These are phyloP conservation scores for Corylus avellana DNA, from an alignment of 306 rosid genomes.

Conservation along the genomic window DNA sequence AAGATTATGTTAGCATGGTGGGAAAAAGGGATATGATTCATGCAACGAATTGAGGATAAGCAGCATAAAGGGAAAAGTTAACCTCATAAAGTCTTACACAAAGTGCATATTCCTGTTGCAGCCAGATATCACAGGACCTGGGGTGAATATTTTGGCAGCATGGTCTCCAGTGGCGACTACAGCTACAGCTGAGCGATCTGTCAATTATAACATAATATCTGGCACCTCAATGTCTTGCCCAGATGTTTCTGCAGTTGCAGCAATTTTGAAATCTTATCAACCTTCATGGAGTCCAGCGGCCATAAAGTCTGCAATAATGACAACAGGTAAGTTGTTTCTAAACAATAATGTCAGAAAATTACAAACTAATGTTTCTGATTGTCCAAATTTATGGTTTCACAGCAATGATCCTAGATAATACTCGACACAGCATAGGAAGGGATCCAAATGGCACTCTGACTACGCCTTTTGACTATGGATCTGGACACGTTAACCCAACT, in stretches of 20 bases:
- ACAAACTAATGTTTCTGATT: slow-evolving; percentile 4
- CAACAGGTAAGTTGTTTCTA: slow-evolving; percentile 43
- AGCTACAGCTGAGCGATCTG: slow-evolving; percentile 45
- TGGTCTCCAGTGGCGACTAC: slow-evolving; percentile 62
- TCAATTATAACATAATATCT: slow-evolving; percentile 59
- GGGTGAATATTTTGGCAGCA: slow-evolving; percentile 71
- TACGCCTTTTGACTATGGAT: slow-evolving; percentile 62
- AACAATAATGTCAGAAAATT: background rate
- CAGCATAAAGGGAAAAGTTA: background rate
- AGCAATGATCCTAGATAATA: slow-evolving; percentile 54
- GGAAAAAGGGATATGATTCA: background rate
- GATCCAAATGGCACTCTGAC: slow-evolving; percentile 67
- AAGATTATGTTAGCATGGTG: slow-evolving; percentile 11
- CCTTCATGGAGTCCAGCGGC: slow-evolving; percentile 71
- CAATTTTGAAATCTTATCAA: slow-evolving; percentile 46
- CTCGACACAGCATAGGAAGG: slow-evolving; percentile 41
- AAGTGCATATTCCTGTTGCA: slow-evolving; percentile 33
- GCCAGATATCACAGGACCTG: slow-evolving; percentile 71
- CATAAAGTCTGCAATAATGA: slow-evolving; percentile 66
- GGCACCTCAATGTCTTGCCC: slow-evolving; percentile 77
- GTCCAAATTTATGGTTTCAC: slow-evolving; percentile 16
- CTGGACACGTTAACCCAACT: slow-evolving; percentile 60
- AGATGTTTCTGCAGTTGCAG: slow-evolving; percentile 61
- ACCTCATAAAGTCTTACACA: background rate
- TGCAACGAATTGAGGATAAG: background rate